Conservation (phyloP, 2,329 filamentous ascomycete species). For the Clonostachys rhizophaga region DNA sequence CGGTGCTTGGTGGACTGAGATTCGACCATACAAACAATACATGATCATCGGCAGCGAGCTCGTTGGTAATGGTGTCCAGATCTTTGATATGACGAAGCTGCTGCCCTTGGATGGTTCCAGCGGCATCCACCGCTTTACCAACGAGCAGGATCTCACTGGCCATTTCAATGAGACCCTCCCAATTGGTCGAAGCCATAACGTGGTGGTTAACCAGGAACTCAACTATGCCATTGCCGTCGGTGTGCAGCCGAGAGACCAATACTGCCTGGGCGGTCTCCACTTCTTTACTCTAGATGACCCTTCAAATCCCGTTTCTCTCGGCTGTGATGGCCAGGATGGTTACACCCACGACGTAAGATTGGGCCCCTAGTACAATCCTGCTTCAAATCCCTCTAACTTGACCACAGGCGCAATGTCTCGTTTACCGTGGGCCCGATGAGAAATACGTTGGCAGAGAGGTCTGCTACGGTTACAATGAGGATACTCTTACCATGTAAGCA, state of each 20-base stretch:
- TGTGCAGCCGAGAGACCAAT: constrained; percentile 28
- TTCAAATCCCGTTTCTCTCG: constrained; percentile 43
- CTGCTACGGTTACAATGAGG: constrained; percentile 50
- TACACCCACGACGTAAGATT: constrained; percentile 47
- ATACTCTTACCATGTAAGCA: constrained; percentile 44
- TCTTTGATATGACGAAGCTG: constrained; percentile 55
- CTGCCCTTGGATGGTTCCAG: constrained; percentile 25
- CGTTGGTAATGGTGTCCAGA: constrained; percentile 47
- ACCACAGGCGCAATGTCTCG: constrained; percentile 51
- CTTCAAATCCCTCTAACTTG: no score
- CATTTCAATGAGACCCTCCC: constrained; percentile 18
- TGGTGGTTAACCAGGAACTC: constrained; percentile 30
- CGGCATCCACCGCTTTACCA: constrained; percentile 4
- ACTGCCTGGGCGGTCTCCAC: constrained; percentile 46
- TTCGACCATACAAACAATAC: constrained; percentile 21
- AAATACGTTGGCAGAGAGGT: constrained; percentile 39
- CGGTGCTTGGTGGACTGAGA: constrained; percentile 23
- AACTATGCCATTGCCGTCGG: constrained; percentile 41
- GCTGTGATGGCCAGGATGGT: constrained; percentile 48
- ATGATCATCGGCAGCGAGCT: constrained; percentile 31
- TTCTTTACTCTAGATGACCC: constrained; percentile 54
- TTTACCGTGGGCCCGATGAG: constrained; percentile 42
- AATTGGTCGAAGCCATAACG: constrained; percentile 5
- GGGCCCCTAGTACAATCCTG: constrained; percentile 9
- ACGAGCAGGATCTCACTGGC: constrained; percentile 9